phyloP scores from a whole-genome alignment of 306 rosid species.

The Citrullus amarus region DNA sequence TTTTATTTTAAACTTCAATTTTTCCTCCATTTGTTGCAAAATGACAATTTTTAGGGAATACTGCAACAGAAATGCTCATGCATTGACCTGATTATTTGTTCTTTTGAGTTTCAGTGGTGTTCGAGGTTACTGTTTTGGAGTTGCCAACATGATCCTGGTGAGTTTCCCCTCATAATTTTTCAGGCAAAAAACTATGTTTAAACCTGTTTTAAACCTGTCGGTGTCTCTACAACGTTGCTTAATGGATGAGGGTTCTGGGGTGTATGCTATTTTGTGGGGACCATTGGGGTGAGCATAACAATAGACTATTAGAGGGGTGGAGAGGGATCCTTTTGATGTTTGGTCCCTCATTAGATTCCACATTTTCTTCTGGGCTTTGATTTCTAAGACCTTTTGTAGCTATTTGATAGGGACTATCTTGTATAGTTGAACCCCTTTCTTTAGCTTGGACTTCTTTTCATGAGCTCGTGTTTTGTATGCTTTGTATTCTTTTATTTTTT shows the following conservation, averaged over 20 bases:
- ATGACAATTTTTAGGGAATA: neutral
- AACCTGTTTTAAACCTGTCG: neutral
- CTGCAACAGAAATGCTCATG: constrained; percentile 13
- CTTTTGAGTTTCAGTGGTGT: constrained; percentile 66
- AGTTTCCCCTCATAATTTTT: constrained; percentile 20
- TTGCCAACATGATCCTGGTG: constrained; percentile 93
- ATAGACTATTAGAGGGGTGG: too few species aligned
- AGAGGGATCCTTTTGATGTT: too few species aligned
- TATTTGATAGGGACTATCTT: too few species aligned
- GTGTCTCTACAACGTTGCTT: neutral
- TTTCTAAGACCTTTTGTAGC: too few species aligned
- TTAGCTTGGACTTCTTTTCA: too few species aligned
- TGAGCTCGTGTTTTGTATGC: too few species aligned
- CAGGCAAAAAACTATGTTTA: neutral
- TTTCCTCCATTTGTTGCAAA: constrained; percentile 6
- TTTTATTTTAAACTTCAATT: neutral
- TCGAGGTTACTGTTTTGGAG: constrained; percentile 85
- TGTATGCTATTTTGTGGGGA: too few species aligned
- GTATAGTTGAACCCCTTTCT: too few species aligned
- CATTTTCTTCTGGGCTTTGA: too few species aligned
- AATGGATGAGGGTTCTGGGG: neutral
- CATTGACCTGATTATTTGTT: constrained; percentile 12
- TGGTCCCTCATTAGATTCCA: too few species aligned
- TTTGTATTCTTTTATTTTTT: too few species aligned
- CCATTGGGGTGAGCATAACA: too few species aligned